A percentile compares a stretch with the other conserved stretches of the same genome.
Conservation (phyloP, 805 yeast genomes). For the Candida bentonensis region DNA sequence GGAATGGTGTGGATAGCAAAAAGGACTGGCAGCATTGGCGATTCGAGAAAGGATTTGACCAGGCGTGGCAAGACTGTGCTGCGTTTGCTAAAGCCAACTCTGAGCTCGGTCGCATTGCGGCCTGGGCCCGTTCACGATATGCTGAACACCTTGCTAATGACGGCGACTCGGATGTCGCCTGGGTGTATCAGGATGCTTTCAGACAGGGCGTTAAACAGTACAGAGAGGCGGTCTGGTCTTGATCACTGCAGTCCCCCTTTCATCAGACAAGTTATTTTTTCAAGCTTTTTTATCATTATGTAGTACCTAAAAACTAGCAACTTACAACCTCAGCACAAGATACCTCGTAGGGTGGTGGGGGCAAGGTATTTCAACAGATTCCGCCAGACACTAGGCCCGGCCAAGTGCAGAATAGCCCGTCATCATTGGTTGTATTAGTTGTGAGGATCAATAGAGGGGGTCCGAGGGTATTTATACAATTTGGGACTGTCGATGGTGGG, state of each 20-base stretch:
- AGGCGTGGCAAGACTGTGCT: slow-evolving; percentile 63
- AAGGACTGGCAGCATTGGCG: slow-evolving; percentile 70
- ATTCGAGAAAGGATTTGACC: slow-evolving; percentile 60
- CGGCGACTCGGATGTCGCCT: slow-evolving; percentile 44
- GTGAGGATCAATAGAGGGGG: background rate
- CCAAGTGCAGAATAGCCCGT: slow-evolving; percentile 1
- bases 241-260: background rate
- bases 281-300: background rate
- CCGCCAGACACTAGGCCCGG: slow-evolving; percentile 1
- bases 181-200: slow-evolving; percentile 91
- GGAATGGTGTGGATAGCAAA: slow-evolving; percentile 45
- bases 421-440: slow-evolving; percentile 1
- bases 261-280: too few species aligned
- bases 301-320: background rate
- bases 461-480: background rate
- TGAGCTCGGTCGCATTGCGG: slow-evolving; percentile 54
- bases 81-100: slow-evolving; percentile 58
- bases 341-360: slow-evolving; percentile 1
- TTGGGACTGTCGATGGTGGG: too few species aligned
- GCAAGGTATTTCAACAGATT: background rate
- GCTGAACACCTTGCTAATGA: slow-evolving; percentile 41
- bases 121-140: slow-evolving; percentile 54
- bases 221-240: background rate
- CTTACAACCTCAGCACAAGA: background rate
- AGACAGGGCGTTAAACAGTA: slow-evolving; percentile 42